Base-by-base conservation (phyloP, 225 moss, liverwort and hornwort genomes). In the Rhytidiadelphus loreus region DNA sequence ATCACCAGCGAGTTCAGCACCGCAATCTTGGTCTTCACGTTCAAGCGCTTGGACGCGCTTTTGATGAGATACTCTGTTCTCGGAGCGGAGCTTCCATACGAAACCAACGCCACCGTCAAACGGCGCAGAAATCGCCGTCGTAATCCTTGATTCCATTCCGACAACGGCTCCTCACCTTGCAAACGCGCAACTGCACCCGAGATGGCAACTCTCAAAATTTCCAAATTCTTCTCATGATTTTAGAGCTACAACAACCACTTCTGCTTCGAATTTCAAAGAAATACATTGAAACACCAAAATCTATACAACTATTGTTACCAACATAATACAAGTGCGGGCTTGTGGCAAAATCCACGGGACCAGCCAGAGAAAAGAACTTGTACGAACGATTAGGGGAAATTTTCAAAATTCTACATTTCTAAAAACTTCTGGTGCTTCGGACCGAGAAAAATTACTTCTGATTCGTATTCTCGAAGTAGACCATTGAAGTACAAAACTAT, bases 11-110 rank as follows among this genome's bases (percentile, higher is more conserved):
- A 88, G 76, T 82, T 73, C 46, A 95, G 88, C 79, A 96, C 92
- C 72, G 94, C 93, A 82, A 95, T 91, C 91, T 93, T 88, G 23
- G 92, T 87, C 86, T 95, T 89, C 83, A 92, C 90, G 5, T 92
- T 75, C 87, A 96, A 91, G 35, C 94, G 92, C 85, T 94, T 90
- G 60, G 95, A 93, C 69, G 93, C 93, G 60, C 79, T 85, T 71
- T 88, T 88, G 25, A 94, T 90, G n/a, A 96, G 92, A 83, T 93
- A 96, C 89, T 96, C 95, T 37, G 92, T 91, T 87, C 95, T 94
- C 24, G 94, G 88, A 18, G 88, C 91, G 17, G 96, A 96, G 83
- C 96, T 93, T 77, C 96, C 96, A 59, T 92, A 95, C 10, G 93
- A 89, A 39, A 95, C 85, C 86, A 96, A 88, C 46, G 94, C 92